phyloP scores from a whole-genome alignment of 148 eudicot genomes.

The Polygonum maritimum region DNA sequence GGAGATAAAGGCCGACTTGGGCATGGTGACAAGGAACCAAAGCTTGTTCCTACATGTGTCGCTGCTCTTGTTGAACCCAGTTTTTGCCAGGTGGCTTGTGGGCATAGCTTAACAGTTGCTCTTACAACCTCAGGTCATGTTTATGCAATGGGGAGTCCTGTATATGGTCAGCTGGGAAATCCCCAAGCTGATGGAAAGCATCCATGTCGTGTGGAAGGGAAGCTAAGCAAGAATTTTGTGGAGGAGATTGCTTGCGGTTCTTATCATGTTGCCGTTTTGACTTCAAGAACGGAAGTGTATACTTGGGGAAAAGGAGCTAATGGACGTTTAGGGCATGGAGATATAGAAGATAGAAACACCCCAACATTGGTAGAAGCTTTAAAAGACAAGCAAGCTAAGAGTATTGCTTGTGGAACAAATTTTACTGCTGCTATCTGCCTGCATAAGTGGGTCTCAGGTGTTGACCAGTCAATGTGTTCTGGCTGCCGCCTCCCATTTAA shows the following conservation, averaged over 20 bases:
- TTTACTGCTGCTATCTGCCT: conserved; percentile 94
- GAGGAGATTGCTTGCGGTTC: conserved; percentile 98
- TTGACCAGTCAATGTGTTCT: conserved; percentile 96
- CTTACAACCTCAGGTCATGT: conserved; percentile 93
- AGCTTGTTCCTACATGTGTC: conserved; percentile 90
- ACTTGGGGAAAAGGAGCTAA: conserved; percentile 99
- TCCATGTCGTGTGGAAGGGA: conserved; percentile 79
- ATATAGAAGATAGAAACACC: conserved; percentile 61
- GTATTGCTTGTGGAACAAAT: conserved; percentile 88
- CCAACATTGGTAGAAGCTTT: conserved; percentile 84
- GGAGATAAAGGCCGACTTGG: conserved; percentile 95
- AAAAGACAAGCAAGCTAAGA: conserved; percentile 92
- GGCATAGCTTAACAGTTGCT: conserved; percentile 87
- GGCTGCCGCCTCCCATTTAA: conserved; percentile 90
- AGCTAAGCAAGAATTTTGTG: conserved; percentile 63
- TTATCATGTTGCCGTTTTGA: conserved; percentile 82
- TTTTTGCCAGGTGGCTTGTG: conserved; percentile 92
- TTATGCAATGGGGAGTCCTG: conserved; percentile 92
- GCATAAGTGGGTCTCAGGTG: conserved; percentile 99
- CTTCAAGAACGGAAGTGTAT: conserved; percentile 88
- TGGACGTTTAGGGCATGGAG: conserved; percentile 96
- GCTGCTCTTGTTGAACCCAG: conserved; percentile 92
- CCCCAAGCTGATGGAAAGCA: conserved; percentile 82
- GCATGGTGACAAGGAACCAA: conserved; percentile 89
- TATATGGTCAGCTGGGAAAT: conserved; percentile 88